A percentile compares a stretch with the other conserved stretches of the same genome.
phyloP scores from a whole-genome alignment of 192 early-diverging fungal species.

The Coemansia reversa region DNA sequence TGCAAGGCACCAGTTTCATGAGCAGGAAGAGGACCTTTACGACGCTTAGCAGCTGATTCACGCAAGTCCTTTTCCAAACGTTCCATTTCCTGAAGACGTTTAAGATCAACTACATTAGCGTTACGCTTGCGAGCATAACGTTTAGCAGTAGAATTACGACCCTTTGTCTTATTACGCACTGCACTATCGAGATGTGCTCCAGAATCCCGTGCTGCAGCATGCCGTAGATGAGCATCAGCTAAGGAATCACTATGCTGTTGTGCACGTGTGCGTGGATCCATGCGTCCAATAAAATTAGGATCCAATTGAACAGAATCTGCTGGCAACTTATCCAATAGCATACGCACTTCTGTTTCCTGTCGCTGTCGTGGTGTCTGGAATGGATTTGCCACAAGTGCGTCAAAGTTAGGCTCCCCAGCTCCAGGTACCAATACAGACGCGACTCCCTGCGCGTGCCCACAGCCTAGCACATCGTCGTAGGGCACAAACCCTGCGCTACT shows the following conservation, averaged over 20 bases:
- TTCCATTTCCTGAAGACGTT: conserved; percentile 46
- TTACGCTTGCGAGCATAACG: conserved; percentile 78
- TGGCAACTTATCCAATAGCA: conserved; percentile 88
- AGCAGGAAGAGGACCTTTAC: conserved; percentile 21
- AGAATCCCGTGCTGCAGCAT: conserved; percentile 23
- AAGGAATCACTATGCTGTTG: conserved; percentile 17
- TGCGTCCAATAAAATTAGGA: conserved; percentile 74
- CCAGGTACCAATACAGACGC: conserved; percentile 83
- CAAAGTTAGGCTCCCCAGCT: conserved; percentile 97
- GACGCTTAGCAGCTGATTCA: conserved; percentile 13
- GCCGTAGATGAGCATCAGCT: conserved; percentile 10
- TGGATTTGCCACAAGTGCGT: conserved; percentile 87
- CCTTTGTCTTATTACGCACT: conserved; percentile 47
- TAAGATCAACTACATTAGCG: conserved; percentile 77
- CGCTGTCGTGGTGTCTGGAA: conserved; percentile 88
- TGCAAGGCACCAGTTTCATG: conserved; percentile 40
- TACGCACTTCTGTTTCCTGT: conserved; percentile 83
- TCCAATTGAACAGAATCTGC: conserved; percentile 91
- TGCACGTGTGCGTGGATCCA: conserved; percentile 63
- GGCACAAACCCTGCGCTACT: conserved; percentile 75
- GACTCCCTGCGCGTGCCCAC: conserved; percentile 78
- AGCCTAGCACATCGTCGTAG: conserved; percentile 93
- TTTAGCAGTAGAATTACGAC: conserved; percentile 64
- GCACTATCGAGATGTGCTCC: conserved; percentile 39
- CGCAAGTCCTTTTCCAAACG: conserved; percentile 25